Percentiles rank a stretch among this genome's conserved stretches.
These are phyloP conservation scores for Coniochaeta sp. DNA, from an alignment of 2,329 filamentous ascomycete genomes.

Conservation along the genomic window DNA sequence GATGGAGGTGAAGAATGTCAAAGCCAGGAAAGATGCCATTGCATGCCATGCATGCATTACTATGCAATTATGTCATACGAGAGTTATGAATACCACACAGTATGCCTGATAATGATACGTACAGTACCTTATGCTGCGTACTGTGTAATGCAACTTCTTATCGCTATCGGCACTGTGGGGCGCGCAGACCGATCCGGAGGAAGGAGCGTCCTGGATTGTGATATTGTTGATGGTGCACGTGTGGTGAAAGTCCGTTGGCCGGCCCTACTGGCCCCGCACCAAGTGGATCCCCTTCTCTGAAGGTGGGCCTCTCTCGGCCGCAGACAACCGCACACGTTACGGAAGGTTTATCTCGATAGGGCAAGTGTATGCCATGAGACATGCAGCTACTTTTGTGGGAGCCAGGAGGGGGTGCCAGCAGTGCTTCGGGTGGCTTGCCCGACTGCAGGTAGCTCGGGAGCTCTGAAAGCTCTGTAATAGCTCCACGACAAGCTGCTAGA, in stretches of 20 bases:
- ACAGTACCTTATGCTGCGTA: background rate
- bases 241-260: too few species aligned
- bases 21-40: background rate
- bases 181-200: background rate
- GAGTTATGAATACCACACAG: too few species aligned
- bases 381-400: background rate
- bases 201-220: background rate
- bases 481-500: too few species aligned
- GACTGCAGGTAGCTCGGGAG: background rate
- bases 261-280: background rate
- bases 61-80: conserved; percentile 2
- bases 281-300: background rate
- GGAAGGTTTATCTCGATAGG: background rate
- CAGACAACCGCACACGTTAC: background rate
- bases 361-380: background rate
- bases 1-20: background rate
- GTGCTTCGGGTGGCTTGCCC: background rate
- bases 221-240: background rate
- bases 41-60: too few species aligned
- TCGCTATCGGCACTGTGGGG: background rate
- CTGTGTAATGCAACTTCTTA: background rate
- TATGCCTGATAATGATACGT: too few species aligned
- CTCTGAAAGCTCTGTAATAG: background rate
- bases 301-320: background rate
- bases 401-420: background rate